phyloP scores from a whole-genome alignment of 2,329 filamentous ascomycete genomes.

The Endoconidiophora laricicola region DNA sequence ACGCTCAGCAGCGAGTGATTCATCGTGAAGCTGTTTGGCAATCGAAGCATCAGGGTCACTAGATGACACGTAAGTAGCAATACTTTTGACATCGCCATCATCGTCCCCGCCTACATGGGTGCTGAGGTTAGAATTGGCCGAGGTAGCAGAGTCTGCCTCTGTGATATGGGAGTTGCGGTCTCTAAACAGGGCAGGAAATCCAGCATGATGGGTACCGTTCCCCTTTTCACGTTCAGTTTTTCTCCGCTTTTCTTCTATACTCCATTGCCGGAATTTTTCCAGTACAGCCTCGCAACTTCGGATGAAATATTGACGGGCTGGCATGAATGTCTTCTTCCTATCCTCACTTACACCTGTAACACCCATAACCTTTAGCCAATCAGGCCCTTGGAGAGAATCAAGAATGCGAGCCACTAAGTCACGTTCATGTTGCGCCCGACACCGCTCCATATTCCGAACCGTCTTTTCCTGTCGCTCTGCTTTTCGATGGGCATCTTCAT shows the following conservation, averaged over 20 bases:
- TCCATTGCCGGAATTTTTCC: constrained; percentile 78
- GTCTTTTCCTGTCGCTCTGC: constrained; percentile 44
- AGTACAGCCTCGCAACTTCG: constrained; percentile 65
- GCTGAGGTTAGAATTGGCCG: constrained; percentile 14
- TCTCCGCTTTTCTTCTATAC: constrained; percentile 70
- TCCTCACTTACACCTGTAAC: constrained; percentile 72
- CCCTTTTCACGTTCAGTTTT: constrained; percentile 58
- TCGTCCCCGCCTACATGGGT: constrained; percentile 12
- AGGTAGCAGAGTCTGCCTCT: constrained; percentile 17
- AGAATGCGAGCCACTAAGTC: constrained; percentile 50
- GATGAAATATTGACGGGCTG: constrained; percentile 72
- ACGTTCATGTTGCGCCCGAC: constrained; percentile 48
- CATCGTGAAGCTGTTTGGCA: constrained; percentile 59
- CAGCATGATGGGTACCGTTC: constrained; percentile 14
- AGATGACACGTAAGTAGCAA: constrained; percentile 11
- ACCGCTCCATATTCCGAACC: constrained; percentile 47
- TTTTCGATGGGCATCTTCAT: constrained; percentile 37
- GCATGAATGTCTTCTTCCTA: constrained; percentile 73
- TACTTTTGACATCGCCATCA: constrained; percentile 14
- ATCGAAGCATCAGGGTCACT: constrained; percentile 51
- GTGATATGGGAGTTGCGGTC: constrained; percentile 16
- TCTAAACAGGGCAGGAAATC: constrained; percentile 6
- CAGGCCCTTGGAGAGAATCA: constrained; percentile 72
- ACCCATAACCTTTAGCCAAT: constrained; percentile 87
- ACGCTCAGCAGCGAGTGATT: constrained; percentile 30